Conservation (phyloP, 106 monocot species). For the Posidonia australis region DNA sequence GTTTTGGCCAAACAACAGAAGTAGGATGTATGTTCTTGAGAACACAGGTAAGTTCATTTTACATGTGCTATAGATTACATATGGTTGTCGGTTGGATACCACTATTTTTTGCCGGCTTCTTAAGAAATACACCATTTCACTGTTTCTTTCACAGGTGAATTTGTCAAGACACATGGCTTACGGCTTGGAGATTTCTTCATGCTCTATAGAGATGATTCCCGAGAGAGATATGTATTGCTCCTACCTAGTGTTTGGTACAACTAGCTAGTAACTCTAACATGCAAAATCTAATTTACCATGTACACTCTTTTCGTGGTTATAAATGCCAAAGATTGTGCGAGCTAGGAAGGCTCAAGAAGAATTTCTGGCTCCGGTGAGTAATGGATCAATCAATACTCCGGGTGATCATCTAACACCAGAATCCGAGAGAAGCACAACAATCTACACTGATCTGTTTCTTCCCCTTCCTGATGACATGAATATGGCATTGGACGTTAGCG, state of each 20-base stretch:
- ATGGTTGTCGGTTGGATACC: neutral
- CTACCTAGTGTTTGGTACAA: neutral
- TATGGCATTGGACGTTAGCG: slow-evolving; percentile 5
- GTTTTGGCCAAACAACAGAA: slow-evolving; percentile 91
- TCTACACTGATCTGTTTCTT: slow-evolving; percentile 6
- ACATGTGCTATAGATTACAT: neutral
- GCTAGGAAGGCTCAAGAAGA: slow-evolving; percentile 10
- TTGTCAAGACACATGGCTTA: slow-evolving; percentile 56
- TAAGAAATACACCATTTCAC: neutral
- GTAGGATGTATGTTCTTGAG: slow-evolving; percentile 92
- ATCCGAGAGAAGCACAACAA: neutral
- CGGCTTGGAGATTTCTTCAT: slow-evolving; percentile 70
- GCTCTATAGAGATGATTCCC: slow-evolving; percentile 70
- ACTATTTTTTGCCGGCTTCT: neutral
- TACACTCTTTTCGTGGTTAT: neutral
- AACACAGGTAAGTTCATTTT: slow-evolving; percentile 38
- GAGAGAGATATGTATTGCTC: slow-evolving; percentile 51
- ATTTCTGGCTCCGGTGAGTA: neutral
- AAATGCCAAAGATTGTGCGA: neutral
- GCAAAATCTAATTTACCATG: neutral
- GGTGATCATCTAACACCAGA: neutral
- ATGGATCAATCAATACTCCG: neutral
- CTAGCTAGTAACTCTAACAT: neutral
- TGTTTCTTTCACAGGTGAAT: slow-evolving; percentile 35
- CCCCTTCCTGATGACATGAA: slow-evolving; percentile 4